Evolutionary conservation across 1,284 basidiomycete species (phyloP).

Genomic region (Irpex sp.): DNA sequence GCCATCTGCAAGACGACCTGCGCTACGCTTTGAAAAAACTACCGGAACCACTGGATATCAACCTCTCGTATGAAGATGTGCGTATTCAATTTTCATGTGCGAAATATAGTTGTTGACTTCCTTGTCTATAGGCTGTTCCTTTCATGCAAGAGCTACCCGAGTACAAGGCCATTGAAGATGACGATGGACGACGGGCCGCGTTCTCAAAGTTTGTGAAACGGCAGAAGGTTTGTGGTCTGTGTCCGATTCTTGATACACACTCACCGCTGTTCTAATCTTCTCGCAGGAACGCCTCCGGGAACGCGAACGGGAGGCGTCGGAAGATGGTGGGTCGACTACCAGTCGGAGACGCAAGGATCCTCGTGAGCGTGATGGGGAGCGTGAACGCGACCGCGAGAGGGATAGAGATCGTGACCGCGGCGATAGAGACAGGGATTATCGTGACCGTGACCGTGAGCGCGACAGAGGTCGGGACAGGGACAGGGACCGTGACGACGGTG

Average conservation of each 20-base stretch:
- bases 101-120: background rate
- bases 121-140: constrained; percentile 54
- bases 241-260: constrained; percentile 7
- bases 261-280: constrained; percentile 6
- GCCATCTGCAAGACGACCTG: constrained; percentile 92
- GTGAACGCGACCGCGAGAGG: constrained; percentile 39
- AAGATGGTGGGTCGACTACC: constrained; percentile 74
- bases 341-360: constrained; percentile 77
- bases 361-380: constrained; percentile 37
- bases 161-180: constrained; percentile 80
- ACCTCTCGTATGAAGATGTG: constrained; percentile 75
- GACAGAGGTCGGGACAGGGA: constrained; percentile 36
- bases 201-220: constrained; percentile 85
- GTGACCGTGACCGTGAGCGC: constrained; percentile 38
- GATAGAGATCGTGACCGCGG: constrained; percentile 39
- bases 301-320: constrained; percentile 67
- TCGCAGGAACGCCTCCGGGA: constrained; percentile 79
- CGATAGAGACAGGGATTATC: constrained; percentile 29
- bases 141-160: constrained; percentile 79
- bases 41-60: constrained; percentile 73
- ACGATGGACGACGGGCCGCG: constrained; percentile 74
- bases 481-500: constrained; percentile 35
- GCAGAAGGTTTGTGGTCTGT: constrained; percentile 57
- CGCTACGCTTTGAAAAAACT: constrained; percentile 94
- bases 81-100: constrained; percentile 17